These are phyloP conservation scores for Sphaceloma murrayae DNA, from an alignment of 2,329 filamentous ascomycete species.

Conservation along the genomic window DNA sequence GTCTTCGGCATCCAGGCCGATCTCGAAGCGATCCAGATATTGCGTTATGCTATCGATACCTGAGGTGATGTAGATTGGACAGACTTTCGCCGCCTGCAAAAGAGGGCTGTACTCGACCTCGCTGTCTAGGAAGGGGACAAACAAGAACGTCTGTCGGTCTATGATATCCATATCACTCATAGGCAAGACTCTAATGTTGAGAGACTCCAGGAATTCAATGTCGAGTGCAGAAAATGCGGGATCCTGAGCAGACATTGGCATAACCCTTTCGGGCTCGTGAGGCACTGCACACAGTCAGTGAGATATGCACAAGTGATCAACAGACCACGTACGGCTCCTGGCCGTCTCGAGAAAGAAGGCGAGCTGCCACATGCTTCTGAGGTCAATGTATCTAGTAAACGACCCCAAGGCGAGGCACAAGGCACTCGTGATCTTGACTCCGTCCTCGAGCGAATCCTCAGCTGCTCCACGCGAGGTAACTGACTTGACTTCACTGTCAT, in stretches of 20 bases:
- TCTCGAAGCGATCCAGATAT: not conserved
- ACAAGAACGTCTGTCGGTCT: constrained; percentile 13
- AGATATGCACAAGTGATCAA: not conserved
- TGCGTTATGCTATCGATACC: constrained; percentile 14
- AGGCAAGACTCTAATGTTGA: constrained; percentile 19
- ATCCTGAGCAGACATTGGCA: constrained; percentile 24
- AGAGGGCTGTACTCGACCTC: constrained; percentile 14
- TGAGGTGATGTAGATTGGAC: constrained; percentile 17
- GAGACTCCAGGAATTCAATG: constrained; percentile 21
- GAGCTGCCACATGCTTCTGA: constrained; percentile 27
- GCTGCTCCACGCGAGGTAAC: no score
- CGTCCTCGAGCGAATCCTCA: constrained; percentile 18
- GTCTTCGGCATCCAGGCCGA: not conserved
- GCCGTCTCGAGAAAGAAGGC: constrained; percentile 26
- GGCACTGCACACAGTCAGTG: not conserved
- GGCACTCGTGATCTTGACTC: constrained; percentile 24
- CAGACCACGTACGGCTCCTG: constrained; percentile 15
- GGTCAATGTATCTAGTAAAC: constrained; percentile 20
- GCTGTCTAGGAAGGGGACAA: constrained; percentile 17
- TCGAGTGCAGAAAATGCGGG: constrained; percentile 26
- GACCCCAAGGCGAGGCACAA: constrained; percentile 26
- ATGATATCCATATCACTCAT: constrained; percentile 17
- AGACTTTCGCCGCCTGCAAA: constrained; percentile 5
- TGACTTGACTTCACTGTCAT: no score
- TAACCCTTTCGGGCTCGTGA: no score